Percentiles rank a stretch among this genome's conserved stretches.
Conservation (phyloP, 129 eudicot genomes). For the Smallanthus sonchifolius region DNA sequence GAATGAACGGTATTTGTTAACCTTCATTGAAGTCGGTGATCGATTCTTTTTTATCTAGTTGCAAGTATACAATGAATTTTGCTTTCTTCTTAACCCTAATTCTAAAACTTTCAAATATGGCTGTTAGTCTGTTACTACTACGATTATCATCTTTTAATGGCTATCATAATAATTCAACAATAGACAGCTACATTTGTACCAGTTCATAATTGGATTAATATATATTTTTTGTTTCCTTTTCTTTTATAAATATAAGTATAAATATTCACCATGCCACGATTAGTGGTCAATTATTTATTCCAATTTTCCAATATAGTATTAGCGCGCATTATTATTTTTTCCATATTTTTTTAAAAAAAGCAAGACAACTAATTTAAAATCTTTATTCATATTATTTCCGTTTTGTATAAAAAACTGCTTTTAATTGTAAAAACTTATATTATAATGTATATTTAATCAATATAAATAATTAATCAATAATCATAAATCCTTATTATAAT, state of each 20-base stretch:
- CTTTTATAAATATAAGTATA: not conserved
- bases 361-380: not conserved
- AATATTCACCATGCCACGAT: constrained; percentile 8
- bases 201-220: not conserved
- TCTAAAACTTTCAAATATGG: not conserved
- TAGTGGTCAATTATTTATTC: constrained; percentile 5
- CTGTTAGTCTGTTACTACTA: not conserved
- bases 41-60: too few relatives aligned
- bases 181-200: constrained; percentile 9
- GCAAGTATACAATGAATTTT: not conserved
- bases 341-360: not conserved
- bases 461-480: too few relatives aligned
- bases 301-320: not conserved
- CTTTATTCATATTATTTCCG: not conserved
- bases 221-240: not conserved
- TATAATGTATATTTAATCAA: too few relatives aligned
- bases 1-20: too few relatives aligned
- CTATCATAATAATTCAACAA: constrained; percentile 13
- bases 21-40: too few relatives aligned
- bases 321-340: not conserved
- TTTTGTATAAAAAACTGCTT: too few relatives aligned
- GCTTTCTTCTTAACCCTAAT: not conserved
- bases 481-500: too few relatives aligned
- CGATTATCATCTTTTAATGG: not conserved
- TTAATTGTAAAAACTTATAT: not conserved